These are phyloP conservation scores for Pholiota molesta DNA, from an alignment of 768 basidiomycete genomes.

Conservation along the genomic window DNA sequence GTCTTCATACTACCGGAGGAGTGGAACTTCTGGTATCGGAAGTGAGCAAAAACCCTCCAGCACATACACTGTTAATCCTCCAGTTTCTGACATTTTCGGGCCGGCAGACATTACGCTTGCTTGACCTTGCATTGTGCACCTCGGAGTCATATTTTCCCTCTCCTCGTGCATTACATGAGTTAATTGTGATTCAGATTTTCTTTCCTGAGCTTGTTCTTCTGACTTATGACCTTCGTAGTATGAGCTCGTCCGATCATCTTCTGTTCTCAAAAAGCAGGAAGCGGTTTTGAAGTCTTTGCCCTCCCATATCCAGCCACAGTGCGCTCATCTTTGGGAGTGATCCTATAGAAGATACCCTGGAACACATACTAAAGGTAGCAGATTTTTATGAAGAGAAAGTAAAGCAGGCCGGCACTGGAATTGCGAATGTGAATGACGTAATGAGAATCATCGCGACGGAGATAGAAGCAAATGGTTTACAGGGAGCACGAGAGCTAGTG, in stretches of 20 bases:
- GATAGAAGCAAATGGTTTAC: constrained; percentile 64
- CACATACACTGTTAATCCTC: not conserved
- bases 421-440: constrained; percentile 52
- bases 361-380: constrained; percentile 42
- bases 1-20: constrained; percentile 52
- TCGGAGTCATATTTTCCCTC: constrained; percentile 58
- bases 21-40: constrained; percentile 56
- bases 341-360: constrained; percentile 41
- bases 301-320: constrained; percentile 29
- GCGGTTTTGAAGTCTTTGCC: constrained; percentile 44
- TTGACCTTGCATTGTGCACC: constrained; percentile 54
- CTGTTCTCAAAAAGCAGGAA: constrained; percentile 49
- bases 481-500: constrained; percentile 31
- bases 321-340: constrained; percentile 31
- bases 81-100: not conserved
- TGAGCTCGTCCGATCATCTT: constrained; percentile 62
- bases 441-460: constrained; percentile 61
- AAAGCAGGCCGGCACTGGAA: constrained; percentile 35
- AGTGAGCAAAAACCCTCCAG: constrained; percentile 35
- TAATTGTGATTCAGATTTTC: constrained; percentile 53
- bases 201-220: not conserved
- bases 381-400: constrained; percentile 63
- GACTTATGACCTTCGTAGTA: constrained; percentile 43
- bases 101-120: constrained; percentile 50
- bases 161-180: constrained; percentile 56